A percentile compares a stretch with the other conserved stretches of the same genome.
phyloP scores from a whole-genome alignment of 371 early-diverging fungal species.

The Rhizopus arrhizus region DNA sequence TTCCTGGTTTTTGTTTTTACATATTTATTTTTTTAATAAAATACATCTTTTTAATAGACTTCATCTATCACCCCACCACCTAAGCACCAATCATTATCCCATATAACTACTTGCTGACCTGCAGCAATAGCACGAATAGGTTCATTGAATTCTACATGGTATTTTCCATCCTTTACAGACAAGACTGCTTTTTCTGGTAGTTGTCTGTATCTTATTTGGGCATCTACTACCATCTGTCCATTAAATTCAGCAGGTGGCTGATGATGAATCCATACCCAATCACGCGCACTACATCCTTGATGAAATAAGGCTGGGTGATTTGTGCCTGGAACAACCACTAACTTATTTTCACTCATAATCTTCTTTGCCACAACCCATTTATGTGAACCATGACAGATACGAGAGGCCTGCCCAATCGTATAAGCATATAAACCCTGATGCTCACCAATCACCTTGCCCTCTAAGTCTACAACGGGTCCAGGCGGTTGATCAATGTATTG shows the following conservation, averaged over 20 bases:
- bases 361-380: slow-evolving; percentile 63
- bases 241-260: slow-evolving; percentile 15
- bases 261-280: slow-evolving; percentile 52
- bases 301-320: slow-evolving; percentile 49
- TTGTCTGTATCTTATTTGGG: slow-evolving; percentile 53
- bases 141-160: slow-evolving; percentile 33
- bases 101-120: slow-evolving; percentile 57
- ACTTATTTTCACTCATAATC: slow-evolving; percentile 29
- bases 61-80: slow-evolving; percentile 55
- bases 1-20: slow-evolving; percentile 25
- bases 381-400: slow-evolving; percentile 57
- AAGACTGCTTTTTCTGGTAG: slow-evolving; percentile 42
- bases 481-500: slow-evolving; percentile 61
- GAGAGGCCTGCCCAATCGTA: slow-evolving; percentile 76
- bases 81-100: slow-evolving; percentile 58
- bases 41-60: slow-evolving; percentile 10
- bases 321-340: slow-evolving; percentile 48
- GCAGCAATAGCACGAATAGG: slow-evolving; percentile 53
- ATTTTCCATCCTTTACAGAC: slow-evolving; percentile 25
- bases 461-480: slow-evolving; percentile 65
- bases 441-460: slow-evolving; percentile 61
- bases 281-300: slow-evolving; percentile 32
- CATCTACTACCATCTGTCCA: slow-evolving; percentile 31
- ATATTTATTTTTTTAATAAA: slow-evolving; percentile 23
- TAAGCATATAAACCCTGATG: slow-evolving; percentile 74